A percentile compares a stretch with the other conserved stretches of the same genome.
These are phyloP conservation scores for Trichoderma sp. DNA, from an alignment of 2,329 filamentous ascomycete species.

Conservation along the genomic window DNA sequence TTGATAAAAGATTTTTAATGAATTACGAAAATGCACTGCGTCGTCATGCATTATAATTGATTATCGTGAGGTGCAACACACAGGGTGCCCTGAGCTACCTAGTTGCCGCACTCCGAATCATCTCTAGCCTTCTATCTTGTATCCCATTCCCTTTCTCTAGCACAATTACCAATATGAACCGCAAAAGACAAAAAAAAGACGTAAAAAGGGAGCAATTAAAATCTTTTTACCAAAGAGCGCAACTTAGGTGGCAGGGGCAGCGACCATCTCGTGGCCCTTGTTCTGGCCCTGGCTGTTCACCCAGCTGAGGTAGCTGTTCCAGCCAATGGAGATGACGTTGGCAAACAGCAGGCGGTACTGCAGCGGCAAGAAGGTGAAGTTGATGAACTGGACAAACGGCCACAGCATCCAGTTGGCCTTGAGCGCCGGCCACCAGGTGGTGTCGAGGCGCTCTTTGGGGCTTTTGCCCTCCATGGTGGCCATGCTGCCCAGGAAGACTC, in stretches of 20 bases:
- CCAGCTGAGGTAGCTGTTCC: conserved; percentile 68
- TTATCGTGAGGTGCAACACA: conserved; percentile 14
- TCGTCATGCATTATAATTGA: conserved; percentile 21
- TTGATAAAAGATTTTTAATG: not conserved
- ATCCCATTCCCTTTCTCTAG: conserved; percentile 2
- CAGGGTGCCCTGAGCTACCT: not conserved
- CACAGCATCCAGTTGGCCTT: conserved; percentile 86
- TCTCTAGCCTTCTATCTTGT: conserved; percentile 23
- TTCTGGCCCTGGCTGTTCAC: conserved; percentile 54
- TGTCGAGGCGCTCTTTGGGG: conserved; percentile 68
- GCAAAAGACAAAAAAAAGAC: not conserved
- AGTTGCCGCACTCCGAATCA: conserved; percentile 7
- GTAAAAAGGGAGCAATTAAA: not conserved
- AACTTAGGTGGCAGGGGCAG: conserved; percentile 19
- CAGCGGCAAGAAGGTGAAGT: conserved; percentile 85
- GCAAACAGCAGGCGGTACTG: conserved; percentile 84
- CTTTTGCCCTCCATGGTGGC: conserved; percentile 73
- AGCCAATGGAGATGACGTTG: conserved; percentile 74
- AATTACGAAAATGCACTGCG: conserved; percentile 13
- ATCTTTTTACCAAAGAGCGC: not conserved
- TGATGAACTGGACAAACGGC: conserved; percentile 82
- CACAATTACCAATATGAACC: not conserved
- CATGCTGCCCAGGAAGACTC: conserved; percentile 82
- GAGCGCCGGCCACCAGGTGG: conserved; percentile 72
- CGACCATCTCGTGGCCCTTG: conserved; percentile 28